phyloP scores from a whole-genome alignment of 495 filamentous ascomycete genomes.

The Neurospora sp. region DNA sequence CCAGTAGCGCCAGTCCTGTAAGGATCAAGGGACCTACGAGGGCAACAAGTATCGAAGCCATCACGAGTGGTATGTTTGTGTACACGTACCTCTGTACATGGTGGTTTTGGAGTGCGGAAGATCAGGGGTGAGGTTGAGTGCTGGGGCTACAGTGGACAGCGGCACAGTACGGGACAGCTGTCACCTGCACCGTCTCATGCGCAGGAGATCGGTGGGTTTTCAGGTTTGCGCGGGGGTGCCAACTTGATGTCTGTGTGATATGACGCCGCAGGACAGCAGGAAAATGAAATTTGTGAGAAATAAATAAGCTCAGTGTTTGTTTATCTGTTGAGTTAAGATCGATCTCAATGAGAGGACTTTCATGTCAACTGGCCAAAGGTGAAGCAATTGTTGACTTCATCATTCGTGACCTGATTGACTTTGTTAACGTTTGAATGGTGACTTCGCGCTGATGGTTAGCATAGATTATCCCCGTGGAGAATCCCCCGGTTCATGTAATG shows the following conservation, averaged over 20 bases:
- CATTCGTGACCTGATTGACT: neutral
- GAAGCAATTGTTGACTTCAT: neutral
- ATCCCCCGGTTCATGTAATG: neutral
- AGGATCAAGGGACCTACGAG: neutral
- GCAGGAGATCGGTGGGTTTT: neutral
- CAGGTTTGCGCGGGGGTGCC: neutral
- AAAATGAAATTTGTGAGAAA: neutral
- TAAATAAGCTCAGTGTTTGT: neutral
- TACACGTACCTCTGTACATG: neutral
- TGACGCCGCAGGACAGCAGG: neutral
- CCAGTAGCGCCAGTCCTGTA: neutral
- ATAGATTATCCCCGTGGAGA: constrained; percentile 7
- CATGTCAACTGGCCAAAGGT: neutral
- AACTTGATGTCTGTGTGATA: neutral
- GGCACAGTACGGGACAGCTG: neutral
- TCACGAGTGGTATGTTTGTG: neutral
- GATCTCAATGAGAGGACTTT: too few relatives aligned
- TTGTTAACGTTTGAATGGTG: constrained; percentile 6
- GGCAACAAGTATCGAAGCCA: neutral
- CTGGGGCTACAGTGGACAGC: neutral
- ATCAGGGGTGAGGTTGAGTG: neutral
- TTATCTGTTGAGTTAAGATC: too few relatives aligned
- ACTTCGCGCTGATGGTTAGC: constrained; percentile 2
- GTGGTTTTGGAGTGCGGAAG: neutral
- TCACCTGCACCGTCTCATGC: neutral